Evolutionary conservation across 768 basidiomycete genomes (phyloP).

Genomic region (Lactarius psammicola): DNA sequence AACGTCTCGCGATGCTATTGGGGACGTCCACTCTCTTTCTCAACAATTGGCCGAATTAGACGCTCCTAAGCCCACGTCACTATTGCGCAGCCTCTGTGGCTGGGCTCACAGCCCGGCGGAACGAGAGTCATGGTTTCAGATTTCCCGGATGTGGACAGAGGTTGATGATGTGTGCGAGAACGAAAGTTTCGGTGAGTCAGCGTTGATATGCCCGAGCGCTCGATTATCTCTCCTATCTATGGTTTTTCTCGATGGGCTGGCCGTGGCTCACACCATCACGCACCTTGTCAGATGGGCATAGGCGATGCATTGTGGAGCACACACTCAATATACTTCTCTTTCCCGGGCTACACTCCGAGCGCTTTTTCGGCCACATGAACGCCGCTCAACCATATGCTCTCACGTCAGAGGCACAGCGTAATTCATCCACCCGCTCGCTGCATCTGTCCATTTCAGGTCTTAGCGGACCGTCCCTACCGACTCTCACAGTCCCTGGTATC

Average conservation of each 20-base stretch:
- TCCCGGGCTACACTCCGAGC: slow-evolving; percentile 58
- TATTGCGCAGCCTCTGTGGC: slow-evolving; percentile 57
- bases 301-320: slow-evolving; percentile 74
- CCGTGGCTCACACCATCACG: background rate
- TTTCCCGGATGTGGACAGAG: slow-evolving; percentile 70
- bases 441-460: slow-evolving; percentile 31
- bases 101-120: slow-evolving; percentile 36
- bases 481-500: slow-evolving; percentile 57
- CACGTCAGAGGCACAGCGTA: slow-evolving; percentile 28
- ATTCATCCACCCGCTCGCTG: slow-evolving; percentile 26
- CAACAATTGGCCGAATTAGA: slow-evolving; percentile 59
- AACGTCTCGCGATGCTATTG: slow-evolving; percentile 67
- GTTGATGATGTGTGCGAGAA: slow-evolving; percentile 72
- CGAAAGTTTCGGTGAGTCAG: slow-evolving; percentile 68
- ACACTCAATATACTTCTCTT: slow-evolving; percentile 74
- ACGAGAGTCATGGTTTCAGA: slow-evolving; percentile 55
- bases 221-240: background rate
- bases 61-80: slow-evolving; percentile 63
- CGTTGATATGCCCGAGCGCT: background rate
- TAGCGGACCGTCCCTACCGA: slow-evolving; percentile 39
- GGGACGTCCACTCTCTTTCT: slow-evolving; percentile 65
- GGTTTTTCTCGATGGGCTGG: background rate
- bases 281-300: slow-evolving; percentile 59
- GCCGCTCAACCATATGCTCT: slow-evolving; percentile 31
- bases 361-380: slow-evolving; percentile 30